Base-by-base conservation (phyloP, 192 early-diverging fungal species). In the Gigaspora rosea region DNA sequence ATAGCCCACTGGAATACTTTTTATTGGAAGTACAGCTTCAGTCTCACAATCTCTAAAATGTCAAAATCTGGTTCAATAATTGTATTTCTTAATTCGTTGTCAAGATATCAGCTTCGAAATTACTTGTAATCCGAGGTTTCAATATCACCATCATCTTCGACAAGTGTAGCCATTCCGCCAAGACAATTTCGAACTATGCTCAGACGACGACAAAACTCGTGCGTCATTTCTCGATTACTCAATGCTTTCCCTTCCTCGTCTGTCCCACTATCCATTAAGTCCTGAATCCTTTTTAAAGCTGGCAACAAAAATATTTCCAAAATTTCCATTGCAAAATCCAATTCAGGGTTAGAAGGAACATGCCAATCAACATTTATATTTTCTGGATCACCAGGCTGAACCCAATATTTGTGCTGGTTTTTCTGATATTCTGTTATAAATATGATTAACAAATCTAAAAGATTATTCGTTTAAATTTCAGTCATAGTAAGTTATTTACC, bases 361-460 rank as follows among this genome's bases (percentile, higher is more conserved):
- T 96, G 94, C 96, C 96, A 98, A 64, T 88, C 62, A 10, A 95
- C 68, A 20, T 82, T 71, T 27, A 94, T 84, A 58, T 88, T 79
- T 0, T 86, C 79, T 0, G 87, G 79, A 56, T 90, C 80, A 0
- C 81, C 77, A 1, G 88, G 81, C 41, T 89, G 76, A 5, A 95
- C 95, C 96, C 96, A 98, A 27, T 90, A 81, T 75, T 87, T 76
- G 75, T 95, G 92, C 46, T 91, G 91, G 35, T 88, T 85, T 18
- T 85, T 75, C 82, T 87, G 88, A 81, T 90, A 92, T 65, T 87
- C 87, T 84, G 73, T 46, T 22, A 54, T 58, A 20, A 48, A n/a
- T 61, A 48, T 63, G 2, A 76, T 18, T 22, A 8, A 36, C 10
- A 41, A 41, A 41, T 41, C 41, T 41, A 41, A 41, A 41, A 41